Evolutionary conservation across 75 land plant genomes (phyloP).

Genomic region (Cunninghamia lanceolata): DNA sequence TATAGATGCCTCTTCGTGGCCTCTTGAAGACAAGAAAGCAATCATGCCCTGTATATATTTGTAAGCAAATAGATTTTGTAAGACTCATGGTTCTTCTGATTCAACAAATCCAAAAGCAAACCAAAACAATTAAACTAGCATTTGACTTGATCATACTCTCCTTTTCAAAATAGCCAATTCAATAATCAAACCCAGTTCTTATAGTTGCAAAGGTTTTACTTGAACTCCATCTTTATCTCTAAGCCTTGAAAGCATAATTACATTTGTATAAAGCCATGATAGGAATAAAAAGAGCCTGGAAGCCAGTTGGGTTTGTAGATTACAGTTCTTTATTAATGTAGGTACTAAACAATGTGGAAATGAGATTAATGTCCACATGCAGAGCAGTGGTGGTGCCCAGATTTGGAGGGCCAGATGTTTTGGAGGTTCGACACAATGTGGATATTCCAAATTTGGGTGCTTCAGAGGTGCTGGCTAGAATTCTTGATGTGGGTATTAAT

Average conservation of each 20-base stretch:
- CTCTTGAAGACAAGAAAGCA: no score
- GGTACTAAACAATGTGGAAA: neutral
- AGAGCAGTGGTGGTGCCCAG: slow-evolving; percentile 77
- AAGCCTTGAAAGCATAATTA: neutral
- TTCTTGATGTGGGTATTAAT: slow-evolving; percentile 79
- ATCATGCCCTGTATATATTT: no score
- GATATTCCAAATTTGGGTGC: slow-evolving; percentile 71
- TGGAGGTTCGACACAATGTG: slow-evolving; percentile 55
- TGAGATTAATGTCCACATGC: slow-evolving; percentile 30
- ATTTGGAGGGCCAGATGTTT: slow-evolving; percentile 90
- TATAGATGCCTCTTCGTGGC: no score
- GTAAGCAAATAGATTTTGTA: no score
- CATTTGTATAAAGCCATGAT: neutral
- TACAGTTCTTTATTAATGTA: neutral
- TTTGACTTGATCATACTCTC: neutral
- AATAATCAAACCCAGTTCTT: neutral
- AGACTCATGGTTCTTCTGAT: neutral
- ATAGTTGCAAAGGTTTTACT: no score
- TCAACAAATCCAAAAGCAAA: neutral
- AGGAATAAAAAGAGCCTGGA: neutral
- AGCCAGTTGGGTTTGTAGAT: neutral
- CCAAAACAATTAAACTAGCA: neutral
- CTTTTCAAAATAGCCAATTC: neutral
- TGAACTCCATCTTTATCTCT: neutral
- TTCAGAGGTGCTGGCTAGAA: slow-evolving; percentile 75